Base-by-base conservation (phyloP, 345 rosid genomes). In the Arabidopsis suecica region DNA sequence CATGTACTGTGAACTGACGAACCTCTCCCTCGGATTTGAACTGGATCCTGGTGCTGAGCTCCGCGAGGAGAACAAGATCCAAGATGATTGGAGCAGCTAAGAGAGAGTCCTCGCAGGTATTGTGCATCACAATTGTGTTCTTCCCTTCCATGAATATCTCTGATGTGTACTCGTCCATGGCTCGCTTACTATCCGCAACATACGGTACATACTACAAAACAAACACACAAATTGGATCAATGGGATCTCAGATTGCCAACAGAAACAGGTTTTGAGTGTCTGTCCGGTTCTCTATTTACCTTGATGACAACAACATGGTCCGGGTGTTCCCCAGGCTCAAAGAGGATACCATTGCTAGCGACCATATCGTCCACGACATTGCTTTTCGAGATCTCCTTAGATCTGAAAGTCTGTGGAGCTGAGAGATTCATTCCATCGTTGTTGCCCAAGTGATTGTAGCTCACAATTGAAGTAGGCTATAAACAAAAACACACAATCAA, bases 381-480 rank as follows among this genome's bases (percentile, higher is more conserved):
- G 78, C 98, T 92, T 80, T 95, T 92, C 1, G 99, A 95, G 71
- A 95, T 95, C 79, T 92, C 98, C 79, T 92, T 95, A 56, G 99
- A 95, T 2, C 97, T 83, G 81, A 92, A 95, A 18, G 98, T 92
- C 78, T 92, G 98, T 1, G 97, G 98, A 34, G 99, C 99, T 1
- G 99, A 95, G 16, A 95, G 90, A 60, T 95, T 95, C 99, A 95
- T 90, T n/a, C 99, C 98, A 12, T 90, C 98, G 20, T 95, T 95
- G 88, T 95, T 95, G 11, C 99, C 98, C 28, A 95, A 76, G 70
- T 95, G 99, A 78, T 95, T 95, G 86, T 95, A 95, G 83, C 99
- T 95, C 78, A 92, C 99, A 22, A 95, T 90, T 13, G 99, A 90
- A 32, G 99, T 95, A 65, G 99, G 99, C 99, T 91, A 82, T 55